Conservation (phyloP, 805 yeast genomes). For the Metschnikowia similis region DNA sequence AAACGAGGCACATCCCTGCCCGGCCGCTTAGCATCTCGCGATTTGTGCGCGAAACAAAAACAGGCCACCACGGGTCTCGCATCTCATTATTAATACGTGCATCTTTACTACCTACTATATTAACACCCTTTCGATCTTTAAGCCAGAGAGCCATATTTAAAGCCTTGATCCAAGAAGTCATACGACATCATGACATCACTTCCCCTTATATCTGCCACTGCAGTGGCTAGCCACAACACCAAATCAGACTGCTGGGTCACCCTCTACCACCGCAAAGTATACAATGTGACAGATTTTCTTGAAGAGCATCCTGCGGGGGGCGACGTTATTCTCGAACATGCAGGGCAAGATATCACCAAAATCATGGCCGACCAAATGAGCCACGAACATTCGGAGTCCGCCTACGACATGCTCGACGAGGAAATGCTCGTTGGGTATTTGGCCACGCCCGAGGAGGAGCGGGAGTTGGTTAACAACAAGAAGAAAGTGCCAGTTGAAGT, state of each 20-base stretch:
- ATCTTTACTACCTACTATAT: background rate
- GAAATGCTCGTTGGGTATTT: constrained; percentile 74
- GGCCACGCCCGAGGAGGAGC: constrained; percentile 77
- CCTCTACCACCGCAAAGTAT: constrained; percentile 71
- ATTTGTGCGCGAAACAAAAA: constrained; percentile 3
- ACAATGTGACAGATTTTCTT: constrained; percentile 71
- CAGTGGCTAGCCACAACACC: constrained; percentile 51
- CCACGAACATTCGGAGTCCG: constrained; percentile 80
- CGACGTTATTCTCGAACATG: constrained; percentile 52
- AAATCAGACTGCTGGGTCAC: constrained; percentile 74
- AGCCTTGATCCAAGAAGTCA: background rate
- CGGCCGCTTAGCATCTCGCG: constrained; percentile 3
- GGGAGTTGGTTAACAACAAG: constrained; percentile 59
- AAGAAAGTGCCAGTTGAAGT: constrained; percentile 59
- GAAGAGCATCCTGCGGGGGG: constrained; percentile 73
- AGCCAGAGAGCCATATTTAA: no score
- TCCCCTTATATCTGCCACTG: constrained; percentile 56
- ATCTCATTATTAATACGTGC: background rate
- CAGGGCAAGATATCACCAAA: constrained; percentile 62
- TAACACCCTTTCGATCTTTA: background rate
- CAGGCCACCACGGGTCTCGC: constrained; percentile 2
- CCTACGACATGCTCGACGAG: constrained; percentile 83
- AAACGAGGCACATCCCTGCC: background rate
- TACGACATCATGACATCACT: constrained; percentile 22
- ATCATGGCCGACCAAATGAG: constrained; percentile 68